Percentiles rank a stretch among this genome's conserved stretches.
phyloP scores from a whole-genome alignment of 768 basidiomycete species.

The Dacryopinax primogenitus region DNA sequence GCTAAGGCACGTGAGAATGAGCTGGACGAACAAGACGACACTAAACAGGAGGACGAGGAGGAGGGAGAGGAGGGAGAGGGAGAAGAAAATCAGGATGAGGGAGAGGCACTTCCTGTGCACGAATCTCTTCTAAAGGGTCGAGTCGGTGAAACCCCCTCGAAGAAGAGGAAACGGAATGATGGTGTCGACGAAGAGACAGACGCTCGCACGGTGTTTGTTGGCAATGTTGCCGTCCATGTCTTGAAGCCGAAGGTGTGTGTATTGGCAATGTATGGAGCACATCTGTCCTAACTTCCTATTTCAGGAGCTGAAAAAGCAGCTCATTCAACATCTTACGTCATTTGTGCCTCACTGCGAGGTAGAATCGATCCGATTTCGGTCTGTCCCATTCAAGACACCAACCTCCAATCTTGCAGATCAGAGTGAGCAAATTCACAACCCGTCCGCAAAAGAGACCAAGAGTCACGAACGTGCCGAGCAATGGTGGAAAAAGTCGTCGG shows the following conservation, averaged over 20 bases:
- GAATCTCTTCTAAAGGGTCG: conserved; percentile 37
- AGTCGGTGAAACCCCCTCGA: conserved; percentile 7
- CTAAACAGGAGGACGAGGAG: conserved; percentile 16
- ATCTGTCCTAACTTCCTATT: conserved; percentile 8
- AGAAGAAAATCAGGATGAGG: conserved; percentile 27
- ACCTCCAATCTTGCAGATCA: conserved; percentile 47
- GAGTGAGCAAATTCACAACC: conserved; percentile 34
- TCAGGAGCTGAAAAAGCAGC: conserved; percentile 60
- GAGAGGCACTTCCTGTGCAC: conserved; percentile 42
- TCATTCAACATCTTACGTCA: conserved; percentile 63
- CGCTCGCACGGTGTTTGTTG: conserved; percentile 79
- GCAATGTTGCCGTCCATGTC: conserved; percentile 69
- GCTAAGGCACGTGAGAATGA: too few relatives aligned
- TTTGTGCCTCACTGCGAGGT: conserved; percentile 65
- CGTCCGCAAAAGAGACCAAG: conserved; percentile 18
- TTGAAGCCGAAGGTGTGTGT: conserved; percentile 60
- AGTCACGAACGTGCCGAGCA: conserved; percentile 16
- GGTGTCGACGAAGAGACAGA: conserved; percentile 67
- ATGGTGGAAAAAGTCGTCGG: conserved; percentile 15
- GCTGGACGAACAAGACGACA: conserved; percentile 17
- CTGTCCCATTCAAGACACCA: conserved; percentile 76
- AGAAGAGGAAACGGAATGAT: conserved; percentile 25
- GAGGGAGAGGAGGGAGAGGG: conserved; percentile 19
- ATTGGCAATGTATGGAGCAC: neutral
- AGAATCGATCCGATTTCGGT: conserved; percentile 88